phyloP scores from a whole-genome alignment of 73 alveolate genomes.

The Loxodes magnus region DNA sequence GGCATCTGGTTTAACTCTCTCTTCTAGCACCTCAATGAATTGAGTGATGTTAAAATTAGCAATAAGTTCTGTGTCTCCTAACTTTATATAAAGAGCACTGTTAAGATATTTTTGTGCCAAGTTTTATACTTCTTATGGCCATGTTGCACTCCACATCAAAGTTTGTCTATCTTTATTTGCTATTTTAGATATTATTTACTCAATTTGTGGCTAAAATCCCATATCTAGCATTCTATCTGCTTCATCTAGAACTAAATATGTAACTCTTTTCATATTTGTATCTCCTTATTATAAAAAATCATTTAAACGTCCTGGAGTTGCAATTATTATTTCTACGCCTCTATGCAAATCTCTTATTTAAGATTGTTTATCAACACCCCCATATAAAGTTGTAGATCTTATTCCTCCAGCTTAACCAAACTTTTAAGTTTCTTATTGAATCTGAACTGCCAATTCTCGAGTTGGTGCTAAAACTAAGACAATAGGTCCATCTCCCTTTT shows the following conservation, averaged over 20 bases:
- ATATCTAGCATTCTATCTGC: constrained; percentile 91
- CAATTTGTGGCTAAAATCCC: constrained; percentile 84
- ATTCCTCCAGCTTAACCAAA: constrained; percentile 35
- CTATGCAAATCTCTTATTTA: neutral
- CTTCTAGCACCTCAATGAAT: constrained; percentile 81
- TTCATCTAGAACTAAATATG: constrained; percentile 88
- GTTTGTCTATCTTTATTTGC: constrained; percentile 82
- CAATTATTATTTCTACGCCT: constrained; percentile 85
- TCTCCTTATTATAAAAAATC: constrained; percentile 46
- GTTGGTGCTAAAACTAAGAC: constrained; percentile 88
- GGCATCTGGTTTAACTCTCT: too few relatives aligned
- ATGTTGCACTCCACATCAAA: constrained; percentile 84
- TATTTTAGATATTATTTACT: constrained; percentile 51
- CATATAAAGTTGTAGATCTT: constrained; percentile 47
- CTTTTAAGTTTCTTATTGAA: constrained; percentile 52
- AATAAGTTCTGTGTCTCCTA: constrained; percentile 11
- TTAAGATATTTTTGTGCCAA: constrained; percentile 68
- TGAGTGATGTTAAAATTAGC: constrained; percentile 29
- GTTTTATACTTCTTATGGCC: constrained; percentile 70
- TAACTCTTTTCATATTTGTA: constrained; percentile 54
- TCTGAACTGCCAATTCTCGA: constrained; percentile 89
- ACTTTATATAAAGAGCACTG: constrained; percentile 65
- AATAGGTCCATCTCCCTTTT: constrained; percentile 87
- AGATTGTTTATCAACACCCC: constrained; percentile 15
- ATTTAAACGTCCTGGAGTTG: constrained; percentile 88